Evolutionary conservation across 1,139 yeast species (phyloP).

Genomic region (Yarrowia galli): DNA sequence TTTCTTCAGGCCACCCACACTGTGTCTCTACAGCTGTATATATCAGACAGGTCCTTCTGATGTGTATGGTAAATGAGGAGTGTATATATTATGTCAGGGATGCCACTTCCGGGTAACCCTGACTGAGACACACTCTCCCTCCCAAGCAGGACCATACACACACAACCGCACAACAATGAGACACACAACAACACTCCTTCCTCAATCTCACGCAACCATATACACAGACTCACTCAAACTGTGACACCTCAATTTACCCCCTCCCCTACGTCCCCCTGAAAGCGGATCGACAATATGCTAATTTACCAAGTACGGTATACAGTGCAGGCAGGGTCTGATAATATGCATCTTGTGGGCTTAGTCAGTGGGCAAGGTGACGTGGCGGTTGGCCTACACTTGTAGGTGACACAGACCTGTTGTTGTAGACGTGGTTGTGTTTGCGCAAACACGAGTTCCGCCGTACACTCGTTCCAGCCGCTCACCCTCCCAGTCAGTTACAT

Average conservation of each 20-base stretch:
- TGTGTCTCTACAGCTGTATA: not conserved
- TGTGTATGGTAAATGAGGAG: not conserved
- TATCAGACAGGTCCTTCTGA: not conserved
- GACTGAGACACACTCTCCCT: no score
- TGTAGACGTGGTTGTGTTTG: no score
- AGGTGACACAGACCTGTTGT: no score
- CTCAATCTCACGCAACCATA: no score
- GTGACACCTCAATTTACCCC: no score
- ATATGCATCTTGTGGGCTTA: not conserved
- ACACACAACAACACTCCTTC: no score
- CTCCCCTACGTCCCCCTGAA: slow-evolving; percentile 14
- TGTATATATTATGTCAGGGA: not conserved
- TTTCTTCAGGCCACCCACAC: not conserved
- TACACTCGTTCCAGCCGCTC: not conserved
- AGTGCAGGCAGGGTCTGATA: not conserved
- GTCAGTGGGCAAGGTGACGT: not conserved
- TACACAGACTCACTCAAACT: no score
- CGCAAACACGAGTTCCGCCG: no score
- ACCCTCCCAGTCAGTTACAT: not conserved
- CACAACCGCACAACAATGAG: not conserved
- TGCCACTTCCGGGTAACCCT: not conserved
- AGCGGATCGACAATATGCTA: slow-evolving; percentile 8
- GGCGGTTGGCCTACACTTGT: no score
- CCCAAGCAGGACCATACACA: no score
- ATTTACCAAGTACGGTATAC: not conserved